Evolutionary conservation across 345 rosid species (phyloP).

Genomic region (Excoecaria agallocha): DNA sequence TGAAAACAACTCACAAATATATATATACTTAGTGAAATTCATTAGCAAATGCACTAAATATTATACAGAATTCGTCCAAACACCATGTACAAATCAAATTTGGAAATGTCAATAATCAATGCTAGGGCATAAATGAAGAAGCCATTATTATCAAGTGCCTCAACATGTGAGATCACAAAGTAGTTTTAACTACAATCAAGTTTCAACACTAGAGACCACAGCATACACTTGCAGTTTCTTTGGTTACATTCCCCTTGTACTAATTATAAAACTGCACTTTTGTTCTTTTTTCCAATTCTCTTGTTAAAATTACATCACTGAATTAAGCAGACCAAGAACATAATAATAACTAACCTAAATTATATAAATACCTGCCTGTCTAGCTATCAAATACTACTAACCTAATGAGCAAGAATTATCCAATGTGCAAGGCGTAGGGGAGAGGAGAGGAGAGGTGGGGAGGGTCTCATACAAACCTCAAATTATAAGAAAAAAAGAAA

Average conservation of each 20-base stretch:
- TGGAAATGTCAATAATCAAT: not conserved
- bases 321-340: constrained; percentile 23
- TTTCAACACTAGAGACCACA: not conserved
- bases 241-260: constrained; percentile 1
- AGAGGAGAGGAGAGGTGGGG: not conserved
- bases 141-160: too few relatives aligned
- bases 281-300: not conserved
- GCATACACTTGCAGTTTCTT: not conserved
- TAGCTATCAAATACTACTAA: constrained; percentile 23
- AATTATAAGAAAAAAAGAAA: constrained; percentile 5
- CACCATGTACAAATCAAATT: not conserved
- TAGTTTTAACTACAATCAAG: too few relatives aligned
- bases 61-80: too few relatives aligned
- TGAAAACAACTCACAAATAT: too few relatives aligned
- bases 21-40: too few relatives aligned
- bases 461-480: constrained; percentile 30
- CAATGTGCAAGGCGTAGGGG: constrained; percentile 20
- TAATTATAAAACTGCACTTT: constrained; percentile 35
- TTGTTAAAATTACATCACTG: constrained; percentile 40
- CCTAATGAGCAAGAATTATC: constrained; percentile 34
- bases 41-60: too few relatives aligned
- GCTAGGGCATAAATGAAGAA: not conserved
- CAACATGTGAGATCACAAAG: too few relatives aligned
- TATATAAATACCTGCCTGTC: constrained; percentile 29
- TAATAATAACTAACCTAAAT: constrained; percentile 25